Base-by-base conservation (phyloP, 352 stramenopile genomes). In the Globisporangium abappressorium region DNA sequence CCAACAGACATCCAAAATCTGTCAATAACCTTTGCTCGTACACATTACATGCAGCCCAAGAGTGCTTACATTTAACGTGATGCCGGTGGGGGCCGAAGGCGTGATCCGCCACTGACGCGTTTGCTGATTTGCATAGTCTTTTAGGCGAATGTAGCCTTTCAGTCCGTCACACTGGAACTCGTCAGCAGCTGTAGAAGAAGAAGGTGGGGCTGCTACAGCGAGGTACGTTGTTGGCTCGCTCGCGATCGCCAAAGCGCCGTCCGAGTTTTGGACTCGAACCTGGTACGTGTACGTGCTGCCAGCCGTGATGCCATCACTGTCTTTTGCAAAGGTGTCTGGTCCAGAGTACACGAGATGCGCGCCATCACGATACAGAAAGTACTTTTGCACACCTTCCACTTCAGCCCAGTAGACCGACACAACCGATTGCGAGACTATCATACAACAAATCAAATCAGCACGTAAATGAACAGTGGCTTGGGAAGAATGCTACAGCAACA, bases 271-370 rank as follows among this genome's bases (percentile, higher is more conserved):
- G 0, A 84, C 61, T 20, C 56, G 24, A 2, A 89, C 3, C 34
- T 75, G 66, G 55, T 89, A 91, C 2, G 62, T 36, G 51, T 89
- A 87, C 4, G 79, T 86, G 7, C 6, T 60, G 3, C 76, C 78
- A 22, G 75, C 6, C 2, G 57, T 18, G 26, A 79, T 67, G 1
- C 22, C 14, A 46, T 46, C 24, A 4, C 36, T 55, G 65, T 91
- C 83, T 24, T 90, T 79, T 1, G 67, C 70, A 33, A 77, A 82
- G 0, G 74, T 76, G 8, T 78, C 64, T 18, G 64, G 43, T 15
- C 62, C 74, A 2, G 68, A 66, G 53, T 81, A 73, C 11, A 75
- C 24, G 4, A 81, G 65, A 0, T 65, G n/a, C 2, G 41, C 22
- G 2, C 20, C 69, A 43, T 81, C 63, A 9, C 83, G 79, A 47